These are phyloP conservation scores for Trichoderma afroharzianum DNA, from an alignment of 2,329 filamentous ascomycete genomes.

Conservation along the genomic window DNA sequence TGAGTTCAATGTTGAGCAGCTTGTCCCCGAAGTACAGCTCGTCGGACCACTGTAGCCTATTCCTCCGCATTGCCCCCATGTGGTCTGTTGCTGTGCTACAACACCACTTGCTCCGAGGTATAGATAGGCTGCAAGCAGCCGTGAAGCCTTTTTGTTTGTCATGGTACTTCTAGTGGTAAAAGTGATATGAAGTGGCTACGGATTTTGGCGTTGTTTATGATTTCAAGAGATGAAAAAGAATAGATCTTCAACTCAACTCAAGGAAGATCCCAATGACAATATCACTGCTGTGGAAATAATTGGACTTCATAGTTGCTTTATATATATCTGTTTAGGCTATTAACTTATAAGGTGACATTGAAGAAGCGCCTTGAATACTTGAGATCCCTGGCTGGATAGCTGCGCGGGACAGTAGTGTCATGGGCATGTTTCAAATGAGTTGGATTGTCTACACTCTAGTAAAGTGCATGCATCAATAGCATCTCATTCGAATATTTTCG, in stretches of 20 bases:
- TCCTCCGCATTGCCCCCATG: constrained; percentile 1
- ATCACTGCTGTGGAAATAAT: not conserved
- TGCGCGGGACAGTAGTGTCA: not conserved
- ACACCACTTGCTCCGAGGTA: not conserved
- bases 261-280: not conserved
- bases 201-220: not conserved
- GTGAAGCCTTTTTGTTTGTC: not conserved
- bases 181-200: not conserved
- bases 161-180: not conserved
- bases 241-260: not conserved
- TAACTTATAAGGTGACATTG: not conserved
- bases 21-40: not conserved
- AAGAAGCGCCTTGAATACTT: not conserved
- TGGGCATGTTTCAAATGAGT: not conserved
- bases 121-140: constrained; percentile 1
- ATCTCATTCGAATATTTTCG: not conserved
- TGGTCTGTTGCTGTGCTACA: not conserved
- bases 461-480: not conserved
- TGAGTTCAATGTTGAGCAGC: not conserved
- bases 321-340: constrained; percentile 2
- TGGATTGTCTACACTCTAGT: not conserved
- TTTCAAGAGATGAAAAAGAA: not conserved
- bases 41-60: not conserved
- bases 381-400: not conserved
- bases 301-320: not conserved